A percentile compares a stretch with the other conserved stretches of the same genome.
phyloP scores from a whole-genome alignment of 208 protist genomes.

The Trypanosoma caninum region DNA sequence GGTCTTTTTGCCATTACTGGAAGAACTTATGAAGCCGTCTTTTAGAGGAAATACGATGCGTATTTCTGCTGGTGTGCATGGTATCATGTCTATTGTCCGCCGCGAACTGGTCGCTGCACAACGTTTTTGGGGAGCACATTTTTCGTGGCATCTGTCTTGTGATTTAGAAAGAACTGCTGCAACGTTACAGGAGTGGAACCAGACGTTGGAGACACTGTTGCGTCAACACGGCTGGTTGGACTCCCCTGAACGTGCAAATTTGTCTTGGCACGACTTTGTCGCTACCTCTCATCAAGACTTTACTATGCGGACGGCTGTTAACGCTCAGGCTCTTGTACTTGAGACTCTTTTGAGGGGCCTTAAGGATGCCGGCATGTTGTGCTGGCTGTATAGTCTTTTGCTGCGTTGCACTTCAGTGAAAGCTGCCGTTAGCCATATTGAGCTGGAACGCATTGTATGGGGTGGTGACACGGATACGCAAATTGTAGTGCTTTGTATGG shows the following conservation, averaged over 20 bases:
- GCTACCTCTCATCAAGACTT: conserved; percentile 4
- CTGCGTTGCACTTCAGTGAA: conserved; percentile 23
- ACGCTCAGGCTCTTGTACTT: conserved; percentile 56
- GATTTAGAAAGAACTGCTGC: conserved; percentile 11
- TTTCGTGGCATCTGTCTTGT: conserved; percentile 8
- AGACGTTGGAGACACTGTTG: conserved; percentile 29
- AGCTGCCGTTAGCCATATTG: neutral
- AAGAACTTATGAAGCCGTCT: conserved; percentile 13
- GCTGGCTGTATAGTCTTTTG: conserved; percentile 50
- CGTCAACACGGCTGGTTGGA: conserved; percentile 44
- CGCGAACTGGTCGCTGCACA: conserved; percentile 5
- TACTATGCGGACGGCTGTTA: conserved; percentile 28
- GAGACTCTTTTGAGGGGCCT: conserved; percentile 34
- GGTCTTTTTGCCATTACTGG: conserved; percentile 4
- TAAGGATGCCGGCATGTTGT: conserved; percentile 35
- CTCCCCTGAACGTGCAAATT: conserved; percentile 22
- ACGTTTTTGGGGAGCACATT: conserved; percentile 3
- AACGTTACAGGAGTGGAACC: conserved; percentile 6
- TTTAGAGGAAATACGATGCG: conserved; percentile 2
- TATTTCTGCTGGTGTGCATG: conserved; percentile 4
- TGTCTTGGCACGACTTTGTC: conserved; percentile 20
- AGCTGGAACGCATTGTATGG: conserved; percentile 41
- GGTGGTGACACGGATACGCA: conserved; percentile 26
- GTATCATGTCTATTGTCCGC: conserved; percentile 8
- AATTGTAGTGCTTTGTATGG: conserved; percentile 42